A percentile compares a stretch with the other conserved stretches of the same genome.
phyloP scores from a whole-genome alignment of 75 land plant genomes.

The Selaginella tamariscina region DNA sequence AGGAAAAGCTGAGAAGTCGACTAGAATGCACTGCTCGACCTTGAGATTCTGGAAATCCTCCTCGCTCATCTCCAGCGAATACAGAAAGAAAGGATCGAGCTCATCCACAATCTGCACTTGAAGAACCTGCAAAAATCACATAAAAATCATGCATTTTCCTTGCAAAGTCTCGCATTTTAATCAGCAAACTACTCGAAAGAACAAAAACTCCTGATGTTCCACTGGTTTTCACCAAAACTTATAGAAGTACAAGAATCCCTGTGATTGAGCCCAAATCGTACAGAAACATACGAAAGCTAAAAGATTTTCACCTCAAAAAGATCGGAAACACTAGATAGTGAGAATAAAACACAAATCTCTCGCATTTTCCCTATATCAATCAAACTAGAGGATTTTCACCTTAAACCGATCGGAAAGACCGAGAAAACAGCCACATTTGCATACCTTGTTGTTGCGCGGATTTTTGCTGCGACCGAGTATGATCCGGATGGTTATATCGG shows the following conservation, averaged over 20 bases:
- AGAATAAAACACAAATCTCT: background rate
- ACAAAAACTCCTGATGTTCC: no score
- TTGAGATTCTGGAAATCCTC: slow-evolving; percentile 36
- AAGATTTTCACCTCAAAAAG: background rate
- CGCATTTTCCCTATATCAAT: no score
- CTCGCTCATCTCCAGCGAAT: slow-evolving; percentile 30
- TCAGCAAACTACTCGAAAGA: no score
- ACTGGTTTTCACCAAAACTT: no score
- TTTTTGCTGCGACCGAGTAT: slow-evolving; percentile 31
- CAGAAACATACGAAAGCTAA: background rate
- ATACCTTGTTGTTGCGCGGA: slow-evolving; percentile 32
- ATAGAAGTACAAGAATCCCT: background rate
- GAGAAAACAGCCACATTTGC: slow-evolving; percentile 5
- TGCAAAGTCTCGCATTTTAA: background rate
- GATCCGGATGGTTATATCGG: slow-evolving; percentile 30
- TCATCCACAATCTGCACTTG: slow-evolving; percentile 34
- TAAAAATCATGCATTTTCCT: no score
- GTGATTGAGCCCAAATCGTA: background rate
- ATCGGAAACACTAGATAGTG: background rate
- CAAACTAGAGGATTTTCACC: no score
- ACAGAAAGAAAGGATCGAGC: slow-evolving; percentile 33
- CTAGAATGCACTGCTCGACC: slow-evolving; percentile 38
- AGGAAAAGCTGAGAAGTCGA: slow-evolving; percentile 36
- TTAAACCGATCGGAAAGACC: no score
- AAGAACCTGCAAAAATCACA: slow-evolving; percentile 19